phyloP scores from a whole-genome alignment of 78 protist genomes.

The Dictyostelium intermedium region DNA sequence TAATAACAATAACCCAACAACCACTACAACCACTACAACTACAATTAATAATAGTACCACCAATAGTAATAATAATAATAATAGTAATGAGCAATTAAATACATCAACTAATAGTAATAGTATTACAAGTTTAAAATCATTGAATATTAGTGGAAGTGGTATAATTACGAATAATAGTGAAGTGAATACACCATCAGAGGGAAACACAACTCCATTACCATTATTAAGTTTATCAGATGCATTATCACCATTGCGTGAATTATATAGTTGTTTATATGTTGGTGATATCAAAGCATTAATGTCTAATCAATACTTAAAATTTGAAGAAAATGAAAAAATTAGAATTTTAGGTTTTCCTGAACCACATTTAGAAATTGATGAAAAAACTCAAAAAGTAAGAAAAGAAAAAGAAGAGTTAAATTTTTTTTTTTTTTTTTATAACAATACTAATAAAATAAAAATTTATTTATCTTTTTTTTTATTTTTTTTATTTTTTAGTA shows the following conservation, averaged over 20 bases:
- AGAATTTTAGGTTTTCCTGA: slow-evolving; percentile 61
- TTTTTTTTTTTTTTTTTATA: not conserved
- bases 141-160: not conserved
- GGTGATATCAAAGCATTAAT: slow-evolving; percentile 31
- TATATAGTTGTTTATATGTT: slow-evolving; percentile 42
- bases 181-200: not conserved
- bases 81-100: not conserved
- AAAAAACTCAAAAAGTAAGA: slow-evolving; percentile 39
- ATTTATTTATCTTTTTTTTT: not conserved
- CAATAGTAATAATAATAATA: not conserved
- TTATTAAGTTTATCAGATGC: slow-evolving; percentile 1
- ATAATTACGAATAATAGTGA: not conserved
- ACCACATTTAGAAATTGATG: slow-evolving; percentile 8
- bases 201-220: not conserved
- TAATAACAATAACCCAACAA: not conserved
- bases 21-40: not conserved
- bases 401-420: too few relatives aligned
- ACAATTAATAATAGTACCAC: not conserved
- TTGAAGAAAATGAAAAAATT: slow-evolving; percentile 39
- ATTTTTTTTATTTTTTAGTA: not conserved
- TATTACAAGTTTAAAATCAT: slow-evolving; percentile 1
- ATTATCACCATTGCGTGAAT: slow-evolving; percentile 2
- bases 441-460: not conserved
- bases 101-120: not conserved
- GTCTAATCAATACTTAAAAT: not conserved